Conservation (phyloP, 495 filamentous ascomycete species). For the Podospora anserina region DNA sequence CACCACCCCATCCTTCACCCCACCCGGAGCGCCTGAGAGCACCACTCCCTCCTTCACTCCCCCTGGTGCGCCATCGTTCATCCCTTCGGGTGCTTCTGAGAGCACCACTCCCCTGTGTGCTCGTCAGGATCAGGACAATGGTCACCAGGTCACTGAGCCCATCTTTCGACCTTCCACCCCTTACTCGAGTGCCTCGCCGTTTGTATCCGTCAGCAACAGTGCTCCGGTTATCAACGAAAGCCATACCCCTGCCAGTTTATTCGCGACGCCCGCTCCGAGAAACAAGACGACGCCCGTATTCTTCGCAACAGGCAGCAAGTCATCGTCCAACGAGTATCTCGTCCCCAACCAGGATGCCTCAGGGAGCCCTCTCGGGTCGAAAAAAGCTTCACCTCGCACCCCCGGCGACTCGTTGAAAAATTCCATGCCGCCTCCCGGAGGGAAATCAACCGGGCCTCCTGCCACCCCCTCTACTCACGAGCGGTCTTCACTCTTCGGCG, state of each 20-base stretch:
- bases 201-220: slow-evolving; percentile 6
- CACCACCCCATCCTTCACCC: slow-evolving; percentile 27
- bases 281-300: slow-evolving; percentile 13
- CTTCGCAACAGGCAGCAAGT: slow-evolving; percentile 17
- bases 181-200: slow-evolving; percentile 16
- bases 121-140: slow-evolving; percentile 22
- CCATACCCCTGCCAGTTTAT: slow-evolving; percentile 14
- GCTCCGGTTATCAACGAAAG: slow-evolving; percentile 22
- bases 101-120: slow-evolving; percentile 33
- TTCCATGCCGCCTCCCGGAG: slow-evolving; percentile 66
- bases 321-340: slow-evolving; percentile 35
- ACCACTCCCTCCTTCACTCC: slow-evolving; percentile 33
- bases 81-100: slow-evolving; percentile 24
- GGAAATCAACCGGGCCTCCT: slow-evolving; percentile 42
- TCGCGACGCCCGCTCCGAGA: slow-evolving; percentile 20
- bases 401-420: slow-evolving; percentile 71
- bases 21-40: slow-evolving; percentile 24
- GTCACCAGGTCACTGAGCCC: slow-evolving; percentile 19
- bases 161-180: slow-evolving; percentile 21
- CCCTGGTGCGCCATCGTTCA: slow-evolving; percentile 29
- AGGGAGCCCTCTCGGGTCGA: slow-evolving; percentile 51
- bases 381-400: slow-evolving; percentile 68
- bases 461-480: slow-evolving; percentile 76
- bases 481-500: slow-evolving; percentile 36
- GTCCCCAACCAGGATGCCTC: slow-evolving; percentile 43